Conservation (phyloP, 164 flowering plant genomes). For the Protea cynaroides region DNA sequence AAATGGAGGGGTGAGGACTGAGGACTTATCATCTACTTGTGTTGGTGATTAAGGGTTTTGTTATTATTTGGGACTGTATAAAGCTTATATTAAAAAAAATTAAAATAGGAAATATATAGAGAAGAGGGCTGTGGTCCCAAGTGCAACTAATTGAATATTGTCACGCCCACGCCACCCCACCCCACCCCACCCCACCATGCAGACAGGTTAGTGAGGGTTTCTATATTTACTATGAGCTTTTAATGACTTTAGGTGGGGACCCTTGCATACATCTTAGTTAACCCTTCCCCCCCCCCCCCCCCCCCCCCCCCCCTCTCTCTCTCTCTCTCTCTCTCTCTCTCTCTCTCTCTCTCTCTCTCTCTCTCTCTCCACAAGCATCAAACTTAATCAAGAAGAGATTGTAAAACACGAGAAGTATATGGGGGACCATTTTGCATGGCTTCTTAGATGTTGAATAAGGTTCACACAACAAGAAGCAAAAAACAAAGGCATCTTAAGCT, state of each 20-base stretch:
- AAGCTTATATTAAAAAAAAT: constrained; percentile 5
- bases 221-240: constrained; percentile 16
- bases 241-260: constrained; percentile 19
- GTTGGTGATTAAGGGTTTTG: constrained; percentile 11
- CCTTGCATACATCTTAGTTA: constrained; percentile 1
- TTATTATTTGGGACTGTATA: constrained; percentile 7
- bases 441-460: constrained; percentile 14
- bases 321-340: constrained; percentile 2
- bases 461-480: constrained; percentile 16
- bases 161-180: constrained; percentile 47
- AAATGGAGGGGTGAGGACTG: constrained; percentile 6
- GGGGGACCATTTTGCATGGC: constrained; percentile 28
- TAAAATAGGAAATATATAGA: too few relatives aligned
- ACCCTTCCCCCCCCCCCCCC: background rate
- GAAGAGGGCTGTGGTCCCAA: constrained; percentile 46
- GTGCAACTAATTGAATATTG: constrained; percentile 50
- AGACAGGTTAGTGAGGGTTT: constrained; percentile 12
- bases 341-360: constrained; percentile 12
- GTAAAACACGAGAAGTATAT: constrained; percentile 11
- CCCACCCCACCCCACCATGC: too few relatives aligned
- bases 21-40: background rate
- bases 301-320: constrained; percentile 11
- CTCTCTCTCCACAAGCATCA: constrained; percentile 12
- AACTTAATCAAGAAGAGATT: background rate
- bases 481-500: constrained; percentile 10